phyloP scores from a whole-genome alignment of 805 yeast species.

The Saccharomycopsis sp. region DNA sequence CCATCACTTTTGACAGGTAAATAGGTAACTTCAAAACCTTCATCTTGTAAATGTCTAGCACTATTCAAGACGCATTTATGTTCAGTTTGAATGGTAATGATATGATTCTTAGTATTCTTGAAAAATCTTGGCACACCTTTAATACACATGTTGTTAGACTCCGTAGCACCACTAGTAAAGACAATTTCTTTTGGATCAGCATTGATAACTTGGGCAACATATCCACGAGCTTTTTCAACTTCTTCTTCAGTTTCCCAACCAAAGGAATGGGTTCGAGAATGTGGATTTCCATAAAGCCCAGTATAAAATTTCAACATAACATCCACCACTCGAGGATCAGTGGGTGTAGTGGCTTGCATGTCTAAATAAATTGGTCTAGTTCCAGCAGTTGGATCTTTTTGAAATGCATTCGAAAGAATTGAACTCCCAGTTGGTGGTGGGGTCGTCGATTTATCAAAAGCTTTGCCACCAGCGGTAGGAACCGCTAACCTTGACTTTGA shows the following conservation, averaged over 20 bases:
- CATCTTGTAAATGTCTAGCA: conserved; percentile 89
- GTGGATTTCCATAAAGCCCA: conserved; percentile 96
- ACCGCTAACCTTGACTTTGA: background rate
- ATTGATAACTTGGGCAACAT: conserved; percentile 75
- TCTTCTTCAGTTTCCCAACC: conserved; percentile 98
- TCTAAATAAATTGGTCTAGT: conserved; percentile 91
- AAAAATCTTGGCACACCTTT: conserved; percentile 96
- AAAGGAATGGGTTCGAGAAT: conserved; percentile 91
- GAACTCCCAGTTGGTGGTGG: conserved; percentile 14
- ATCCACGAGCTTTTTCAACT: conserved; percentile 77
- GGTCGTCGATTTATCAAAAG: background rate
- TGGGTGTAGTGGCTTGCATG: conserved; percentile 98
- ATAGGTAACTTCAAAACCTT: conserved; percentile 94
- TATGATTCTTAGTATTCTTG: conserved; percentile 81
- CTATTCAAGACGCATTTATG: conserved; percentile 99
- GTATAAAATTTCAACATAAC: conserved; percentile 81
- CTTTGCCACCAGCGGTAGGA: background rate
- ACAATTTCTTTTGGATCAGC: conserved; percentile 97
- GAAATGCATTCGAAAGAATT: conserved; percentile 15
- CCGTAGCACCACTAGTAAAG: conserved; percentile 97
- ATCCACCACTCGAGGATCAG: conserved; percentile 93
- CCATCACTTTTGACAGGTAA: conserved; percentile 81
- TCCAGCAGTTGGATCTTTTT: conserved; percentile 38
- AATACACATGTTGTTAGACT: conserved; percentile 87
- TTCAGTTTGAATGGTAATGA: conserved; percentile 94